Conservation (phyloP, 2,329 filamentous ascomycete genomes). For the Gyromitra esculenta region DNA sequence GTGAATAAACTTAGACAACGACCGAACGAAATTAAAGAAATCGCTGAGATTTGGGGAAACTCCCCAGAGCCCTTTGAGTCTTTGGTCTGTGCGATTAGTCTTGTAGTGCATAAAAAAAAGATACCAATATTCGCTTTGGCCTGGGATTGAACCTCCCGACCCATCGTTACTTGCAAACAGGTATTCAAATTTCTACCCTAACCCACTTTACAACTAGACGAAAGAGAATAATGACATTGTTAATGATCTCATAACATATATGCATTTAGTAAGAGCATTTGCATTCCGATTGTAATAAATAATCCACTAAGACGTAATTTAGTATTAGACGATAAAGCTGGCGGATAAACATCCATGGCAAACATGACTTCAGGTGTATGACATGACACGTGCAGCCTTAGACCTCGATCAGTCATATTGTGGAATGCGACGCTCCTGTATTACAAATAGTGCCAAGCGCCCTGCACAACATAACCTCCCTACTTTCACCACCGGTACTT, state of each 20-base stretch:
- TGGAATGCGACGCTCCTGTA: neutral
- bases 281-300: no score
- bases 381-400: no score
- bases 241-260: neutral
- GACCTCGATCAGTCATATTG: neutral
- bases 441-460: neutral
- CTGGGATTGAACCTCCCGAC: slow-evolving; percentile 6
- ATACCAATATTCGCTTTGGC: neutral
- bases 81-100: neutral
- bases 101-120: neutral
- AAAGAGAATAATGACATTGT: neutral
- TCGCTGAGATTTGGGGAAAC: neutral
- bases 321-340: no score
- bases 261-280: neutral
- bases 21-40: neutral
- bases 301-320: no score
- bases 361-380: no score
- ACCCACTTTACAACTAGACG: neutral
- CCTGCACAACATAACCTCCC: neutral
- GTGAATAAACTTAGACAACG: neutral
- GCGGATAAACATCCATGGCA: no score
- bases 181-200: neutral
- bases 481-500: neutral
- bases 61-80: neutral
- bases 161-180: neutral